Base-by-base conservation (phyloP, 192 early-diverging fungal species). In the Podila minutissima region DNA sequence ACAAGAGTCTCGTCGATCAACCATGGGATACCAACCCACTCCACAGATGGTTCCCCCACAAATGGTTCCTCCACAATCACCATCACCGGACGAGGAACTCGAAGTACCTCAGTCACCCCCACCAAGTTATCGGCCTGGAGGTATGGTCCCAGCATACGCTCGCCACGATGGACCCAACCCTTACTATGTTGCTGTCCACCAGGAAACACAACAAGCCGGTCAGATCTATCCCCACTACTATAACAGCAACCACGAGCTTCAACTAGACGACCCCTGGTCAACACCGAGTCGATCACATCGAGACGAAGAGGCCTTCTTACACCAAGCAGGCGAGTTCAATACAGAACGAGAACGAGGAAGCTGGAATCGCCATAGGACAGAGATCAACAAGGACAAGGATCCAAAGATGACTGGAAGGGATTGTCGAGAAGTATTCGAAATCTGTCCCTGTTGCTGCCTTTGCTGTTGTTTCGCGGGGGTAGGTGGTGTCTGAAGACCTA, bases 281-380 rank as follows among this genome's bases (percentile, higher is more conserved):
- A 32, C 22, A 31, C 48, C 63, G 38, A 35, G n/a, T 24, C 64
- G 49, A 24, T 20, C 46, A 2, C n/a, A 28, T 26, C 35, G 48
- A 7, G 12, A 66, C 17, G 49, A 67, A 17, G 73, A 74, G 12
- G 58, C 60, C 20, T 41, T 29, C 13, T 10, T 74, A 20, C 66
- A 51, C 28, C 73, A 62, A 28, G 73, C 66, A 46, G 66, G 73
- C 49, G 59, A 62, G 48, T 67, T 67, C 37, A 74, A 74, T 38
- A 64, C 65, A 22, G 64, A 74, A 17, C 35, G 24, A 6, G 24
- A 32, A 19, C 17, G 20, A 13, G 32, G 62, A 49, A 49, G 72
- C 26, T 13, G 29, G 46, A 60, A 37, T 31, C 57, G 29, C 5
- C 5, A 12, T 9, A 58, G 33, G 17, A 22, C 1, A 12, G 38